A percentile compares a stretch with the other conserved stretches of the same genome.
These are phyloP conservation scores for Citrus mangshanensis DNA, from an alignment of 345 rosid species.

Conservation along the genomic window DNA sequence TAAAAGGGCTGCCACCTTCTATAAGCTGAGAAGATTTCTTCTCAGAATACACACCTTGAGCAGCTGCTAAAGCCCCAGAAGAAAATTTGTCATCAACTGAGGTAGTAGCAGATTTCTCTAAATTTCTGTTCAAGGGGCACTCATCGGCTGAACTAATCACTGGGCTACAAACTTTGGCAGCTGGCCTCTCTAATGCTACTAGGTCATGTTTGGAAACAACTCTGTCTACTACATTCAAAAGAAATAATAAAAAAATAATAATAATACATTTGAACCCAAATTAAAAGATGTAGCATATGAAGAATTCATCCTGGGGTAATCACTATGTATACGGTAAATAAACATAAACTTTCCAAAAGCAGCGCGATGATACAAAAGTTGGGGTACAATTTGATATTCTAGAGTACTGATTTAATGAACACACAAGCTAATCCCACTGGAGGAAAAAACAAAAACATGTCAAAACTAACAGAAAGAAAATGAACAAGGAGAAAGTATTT, in stretches of 20 bases:
- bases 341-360: neutral
- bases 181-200: conserved; percentile 8
- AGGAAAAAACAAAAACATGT: neutral
- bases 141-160: conserved; percentile 16
- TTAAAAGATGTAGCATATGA: neutral
- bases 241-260: neutral
- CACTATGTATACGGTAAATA: neutral
- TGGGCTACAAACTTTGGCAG: conserved; percentile 10
- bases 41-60: conserved; percentile 15
- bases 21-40: conserved; percentile 12
- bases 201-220: conserved; percentile 8
- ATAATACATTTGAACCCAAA: neutral
- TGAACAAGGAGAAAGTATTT: neutral
- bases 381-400: neutral
- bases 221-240: conserved; percentile 12
- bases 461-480: neutral
- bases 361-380: neutral
- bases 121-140: conserved; percentile 6
- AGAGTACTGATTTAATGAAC: neutral
- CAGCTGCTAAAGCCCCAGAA: conserved; percentile 7
- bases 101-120: conserved; percentile 14
- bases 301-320: neutral
- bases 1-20: conserved; percentile 42
- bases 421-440: neutral
- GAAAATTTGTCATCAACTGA: neutral